phyloP scores from a whole-genome alignment of 2,329 filamentous ascomycete species.

The Talaromyces islandicus region DNA sequence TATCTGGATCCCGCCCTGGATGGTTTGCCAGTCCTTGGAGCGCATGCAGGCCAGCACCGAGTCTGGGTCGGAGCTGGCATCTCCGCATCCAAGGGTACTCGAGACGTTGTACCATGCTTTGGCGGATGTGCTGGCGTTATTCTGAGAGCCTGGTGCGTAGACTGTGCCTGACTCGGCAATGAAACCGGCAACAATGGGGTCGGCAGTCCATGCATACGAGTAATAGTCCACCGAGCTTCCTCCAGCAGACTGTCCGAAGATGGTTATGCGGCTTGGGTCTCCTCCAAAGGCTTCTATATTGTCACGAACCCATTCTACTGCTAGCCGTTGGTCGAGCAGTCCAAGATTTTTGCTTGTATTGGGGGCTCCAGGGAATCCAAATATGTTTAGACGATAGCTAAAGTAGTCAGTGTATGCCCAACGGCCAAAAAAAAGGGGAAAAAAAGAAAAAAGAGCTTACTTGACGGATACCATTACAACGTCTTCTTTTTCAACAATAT shows the following conservation, averaged over 20 bases:
- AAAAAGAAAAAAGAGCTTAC: background rate
- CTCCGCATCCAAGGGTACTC: constrained; percentile 1
- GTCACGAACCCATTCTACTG: constrained; percentile 69
- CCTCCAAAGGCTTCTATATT: constrained; percentile 75
- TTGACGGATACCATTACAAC: constrained; percentile 3
- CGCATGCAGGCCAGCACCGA: constrained; percentile 3
- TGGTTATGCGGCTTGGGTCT: constrained; percentile 70
- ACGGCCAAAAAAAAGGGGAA: background rate
- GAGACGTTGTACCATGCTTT: constrained; percentile 2
- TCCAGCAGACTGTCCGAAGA: constrained; percentile 70
- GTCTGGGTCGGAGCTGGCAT: background rate
- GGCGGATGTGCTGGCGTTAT: background rate
- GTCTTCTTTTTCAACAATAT: constrained; percentile 3
- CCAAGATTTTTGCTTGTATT: constrained; percentile 54
- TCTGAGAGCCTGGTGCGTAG: background rate
- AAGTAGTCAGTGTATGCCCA: background rate
- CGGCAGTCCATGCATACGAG: constrained; percentile 4
- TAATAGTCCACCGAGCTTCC: constrained; percentile 2
- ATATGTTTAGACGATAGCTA: constrained; percentile 6
- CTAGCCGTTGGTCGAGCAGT: constrained; percentile 65
- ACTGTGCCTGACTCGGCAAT: constrained; percentile 6
- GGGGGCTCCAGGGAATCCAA: constrained; percentile 3
- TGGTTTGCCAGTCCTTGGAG: constrained; percentile 1
- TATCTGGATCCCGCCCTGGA: background rate
- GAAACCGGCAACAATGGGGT: constrained; percentile 5